Evolutionary conservation across 2,329 filamentous ascomycete genomes (phyloP).

Genomic region (Westerdykella ornata): DNA sequence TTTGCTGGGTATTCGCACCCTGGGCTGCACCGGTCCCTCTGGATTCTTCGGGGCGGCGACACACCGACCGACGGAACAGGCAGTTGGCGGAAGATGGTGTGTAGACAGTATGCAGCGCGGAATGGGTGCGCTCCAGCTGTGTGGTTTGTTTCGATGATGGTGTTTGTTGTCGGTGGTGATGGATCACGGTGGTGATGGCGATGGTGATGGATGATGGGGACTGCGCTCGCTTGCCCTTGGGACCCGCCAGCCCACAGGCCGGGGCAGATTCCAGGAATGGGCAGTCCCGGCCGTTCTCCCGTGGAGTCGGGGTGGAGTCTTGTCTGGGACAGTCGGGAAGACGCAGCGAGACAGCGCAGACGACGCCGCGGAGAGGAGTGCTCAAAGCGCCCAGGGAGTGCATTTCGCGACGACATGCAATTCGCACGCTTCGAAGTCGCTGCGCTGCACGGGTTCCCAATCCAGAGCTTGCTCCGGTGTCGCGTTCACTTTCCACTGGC

Average conservation of each 20-base stretch:
- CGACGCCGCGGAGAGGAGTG: not conserved
- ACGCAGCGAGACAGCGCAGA: too few species aligned
- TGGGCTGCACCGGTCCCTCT: not conserved
- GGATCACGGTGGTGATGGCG: not conserved
- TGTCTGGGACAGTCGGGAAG: not conserved
- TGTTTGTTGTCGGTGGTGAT: not conserved
- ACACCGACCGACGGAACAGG: not conserved
- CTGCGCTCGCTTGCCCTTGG: not conserved
- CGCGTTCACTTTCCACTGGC: not conserved
- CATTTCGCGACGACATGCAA: too few species aligned
- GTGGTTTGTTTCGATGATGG: not conserved
- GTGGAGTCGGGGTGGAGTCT: too few species aligned
- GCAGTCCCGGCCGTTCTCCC: too few species aligned
- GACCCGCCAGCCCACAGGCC: too few species aligned
- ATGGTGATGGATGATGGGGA: not conserved
- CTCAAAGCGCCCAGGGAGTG: not conserved
- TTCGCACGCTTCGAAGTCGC: not conserved
- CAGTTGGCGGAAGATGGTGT: not conserved
- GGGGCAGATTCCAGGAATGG: too few species aligned
- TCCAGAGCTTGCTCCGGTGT: not conserved
- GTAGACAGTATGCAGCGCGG: not conserved
- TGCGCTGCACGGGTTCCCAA: not conserved
- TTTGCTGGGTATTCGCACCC: constrained; percentile 4
- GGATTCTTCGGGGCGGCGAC: not conserved
- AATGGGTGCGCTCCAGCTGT: not conserved